Conservation (phyloP, 2,329 filamentous ascomycete genomes). For the Colletotrichum zoysiae region DNA sequence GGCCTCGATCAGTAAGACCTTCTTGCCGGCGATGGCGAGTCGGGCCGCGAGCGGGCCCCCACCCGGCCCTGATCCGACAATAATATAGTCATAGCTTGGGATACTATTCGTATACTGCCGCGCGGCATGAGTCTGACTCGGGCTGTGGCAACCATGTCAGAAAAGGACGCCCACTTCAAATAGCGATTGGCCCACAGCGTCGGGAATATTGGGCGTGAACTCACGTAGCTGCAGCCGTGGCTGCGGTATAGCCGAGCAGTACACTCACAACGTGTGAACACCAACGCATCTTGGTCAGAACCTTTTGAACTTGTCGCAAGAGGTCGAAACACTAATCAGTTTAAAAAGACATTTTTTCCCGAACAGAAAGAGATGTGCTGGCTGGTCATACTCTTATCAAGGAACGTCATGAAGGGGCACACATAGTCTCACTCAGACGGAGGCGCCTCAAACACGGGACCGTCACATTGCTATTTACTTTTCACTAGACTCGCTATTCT, state of each 20-base stretch:
- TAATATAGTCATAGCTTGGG: conserved; percentile 66
- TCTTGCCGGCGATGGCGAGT: conserved; percentile 67
- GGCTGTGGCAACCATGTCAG: conserved; percentile 9
- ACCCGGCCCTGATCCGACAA: conserved; percentile 69
- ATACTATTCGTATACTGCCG: conserved; percentile 31
- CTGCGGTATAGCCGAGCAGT: conserved; percentile 33
- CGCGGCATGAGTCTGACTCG: conserved; percentile 16
- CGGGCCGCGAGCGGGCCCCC: conserved; percentile 67
- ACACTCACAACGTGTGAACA: conserved; percentile 12
- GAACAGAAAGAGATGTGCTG: not conserved
- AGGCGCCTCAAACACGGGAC: conserved; percentile 2
- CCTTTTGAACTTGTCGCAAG: not conserved
- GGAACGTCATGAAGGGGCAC: not conserved
- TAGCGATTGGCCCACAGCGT: not conserved
- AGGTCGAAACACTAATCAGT: conserved; percentile 6
- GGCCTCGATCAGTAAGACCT: conserved; percentile 70
- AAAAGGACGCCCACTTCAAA: not conserved
- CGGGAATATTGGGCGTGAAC: not conserved
- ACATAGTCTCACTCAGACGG: not conserved
- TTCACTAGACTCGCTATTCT: conserved; percentile 21
- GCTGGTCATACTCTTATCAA: not conserved
- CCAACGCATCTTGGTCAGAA: conserved; percentile 31
- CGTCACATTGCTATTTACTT: conserved; percentile 6
- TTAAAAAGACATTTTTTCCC: not conserved
- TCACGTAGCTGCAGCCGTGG: conserved; percentile 31